phyloP scores from a whole-genome alignment of 306 rosid species.

The Dryas octopetala region DNA sequence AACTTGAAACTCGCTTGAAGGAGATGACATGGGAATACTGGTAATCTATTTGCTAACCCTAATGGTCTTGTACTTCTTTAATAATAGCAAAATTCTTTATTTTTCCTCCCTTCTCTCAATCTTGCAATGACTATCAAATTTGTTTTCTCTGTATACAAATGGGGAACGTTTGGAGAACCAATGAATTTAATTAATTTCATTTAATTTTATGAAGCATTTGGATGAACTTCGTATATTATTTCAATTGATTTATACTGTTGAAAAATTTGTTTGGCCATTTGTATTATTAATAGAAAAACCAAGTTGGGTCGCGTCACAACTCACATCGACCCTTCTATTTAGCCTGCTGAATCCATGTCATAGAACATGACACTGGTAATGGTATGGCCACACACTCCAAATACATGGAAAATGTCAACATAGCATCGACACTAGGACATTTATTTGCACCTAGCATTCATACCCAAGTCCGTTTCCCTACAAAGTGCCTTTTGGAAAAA shows the following conservation, averaged over 20 bases:
- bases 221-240: not conserved
- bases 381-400: not conserved
- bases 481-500: not conserved
- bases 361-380: not conserved
- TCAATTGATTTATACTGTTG: not conserved
- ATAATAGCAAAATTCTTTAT: not conserved
- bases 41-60: slow-evolving; percentile 33
- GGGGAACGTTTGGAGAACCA: not conserved
- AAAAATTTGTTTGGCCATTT: not conserved
- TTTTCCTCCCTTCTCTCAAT: not conserved
- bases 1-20: slow-evolving; percentile 82
- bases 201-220: not conserved
- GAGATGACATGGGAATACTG: slow-evolving; percentile 92
- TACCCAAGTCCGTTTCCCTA: not conserved
- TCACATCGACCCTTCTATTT: not conserved
- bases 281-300: not conserved
- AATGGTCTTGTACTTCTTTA: not conserved
- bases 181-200: not conserved
- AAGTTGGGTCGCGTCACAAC: not conserved
- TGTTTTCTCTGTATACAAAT: not conserved
- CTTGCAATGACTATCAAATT: not conserved
- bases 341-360: not conserved
- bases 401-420: not conserved
- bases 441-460: not conserved
- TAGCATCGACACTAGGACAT: not conserved